Evolutionary conservation across 495 filamentous ascomycete genomes (phyloP), one percentile per base, ranked within the genome.

Genomic region (Podospora pseudoanserina): DNA sequence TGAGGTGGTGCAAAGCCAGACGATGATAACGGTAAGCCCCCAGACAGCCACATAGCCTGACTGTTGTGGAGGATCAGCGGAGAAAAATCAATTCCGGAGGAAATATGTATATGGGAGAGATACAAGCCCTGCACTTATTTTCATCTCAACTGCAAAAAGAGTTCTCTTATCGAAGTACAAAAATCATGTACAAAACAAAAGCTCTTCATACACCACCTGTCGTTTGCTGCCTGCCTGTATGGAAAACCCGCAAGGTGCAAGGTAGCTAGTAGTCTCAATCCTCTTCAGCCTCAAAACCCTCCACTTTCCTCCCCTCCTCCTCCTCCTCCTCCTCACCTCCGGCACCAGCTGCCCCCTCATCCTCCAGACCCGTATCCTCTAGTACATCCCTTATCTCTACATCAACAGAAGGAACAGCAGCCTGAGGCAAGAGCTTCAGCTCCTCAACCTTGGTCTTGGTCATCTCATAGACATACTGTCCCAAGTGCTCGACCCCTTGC

Each of bases 401-500:
- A 13, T 75, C 78, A 5, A 71, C 72, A 32, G 57, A 59, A 53
- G 68, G 71, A 16, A 65, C 66, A 4, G 73, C 63, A 15, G 68
- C 73, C 9, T 60, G 66, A 54, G 69, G 79, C 0, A 70, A 66
- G 54, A 83, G 67, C 11, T 79, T 75, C 61, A 86, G 64, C 74
- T 85, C 80, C 74, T 81, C 76, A 6, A 97, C 79, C 77, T 91
- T 95, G 23, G 93, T 91, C 72, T 89, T 84, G 15, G 94, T 94
- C 92, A 99, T 98, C 80, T 99, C 92, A 79, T 88, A 97, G 26
- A 99, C 95, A 80, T 97, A 98, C 80, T 97, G 91, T 5, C 95
- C 96, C 49, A 99, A 79, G 83, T 99, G 95, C 80, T 97, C 95
- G 7, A 97, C 88, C 34, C 91, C 87, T 73, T 92, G 91, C 92